phyloP scores from a whole-genome alignment of 208 protist species.

The Leishmania gerbilli region DNA sequence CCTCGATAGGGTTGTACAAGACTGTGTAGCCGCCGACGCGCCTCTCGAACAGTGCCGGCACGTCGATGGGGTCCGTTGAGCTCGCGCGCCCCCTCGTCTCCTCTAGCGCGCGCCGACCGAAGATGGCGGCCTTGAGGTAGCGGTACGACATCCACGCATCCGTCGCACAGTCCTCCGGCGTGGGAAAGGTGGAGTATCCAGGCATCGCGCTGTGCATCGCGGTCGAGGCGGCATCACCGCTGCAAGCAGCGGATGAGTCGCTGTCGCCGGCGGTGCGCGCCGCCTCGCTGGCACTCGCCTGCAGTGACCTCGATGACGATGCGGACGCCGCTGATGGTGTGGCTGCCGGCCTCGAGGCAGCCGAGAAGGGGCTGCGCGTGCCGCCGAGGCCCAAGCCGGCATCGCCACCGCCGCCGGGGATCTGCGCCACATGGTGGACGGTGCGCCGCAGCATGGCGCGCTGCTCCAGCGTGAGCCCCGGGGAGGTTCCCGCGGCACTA shows the following conservation, averaged over 20 bases:
- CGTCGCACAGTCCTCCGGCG: slow-evolving; percentile 34
- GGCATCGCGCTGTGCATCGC: slow-evolving; percentile 12
- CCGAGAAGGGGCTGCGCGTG: slow-evolving; percentile 3
- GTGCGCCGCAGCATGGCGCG: slow-evolving; percentile 20
- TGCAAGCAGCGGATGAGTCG: background rate
- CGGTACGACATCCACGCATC: slow-evolving; percentile 22
- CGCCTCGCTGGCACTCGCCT: background rate
- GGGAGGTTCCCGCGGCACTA: slow-evolving; percentile 3
- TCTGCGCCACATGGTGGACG: slow-evolving; percentile 15
- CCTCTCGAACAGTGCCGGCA: slow-evolving; percentile 29
- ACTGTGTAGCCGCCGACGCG: slow-evolving; percentile 68
- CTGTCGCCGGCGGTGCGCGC: background rate
- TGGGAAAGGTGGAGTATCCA: slow-evolving; percentile 42
- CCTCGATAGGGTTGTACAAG: slow-evolving; percentile 84
- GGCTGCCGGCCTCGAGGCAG: slow-evolving; percentile 1
- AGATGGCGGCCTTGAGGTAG: slow-evolving; percentile 39
- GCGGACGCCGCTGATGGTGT: background rate
- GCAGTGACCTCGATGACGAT: background rate
- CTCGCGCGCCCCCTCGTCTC: slow-evolving; percentile 9
- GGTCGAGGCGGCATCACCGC: background rate
- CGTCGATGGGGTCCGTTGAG: slow-evolving; percentile 13
- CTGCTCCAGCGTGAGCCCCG: slow-evolving; percentile 24
- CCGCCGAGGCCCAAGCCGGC: slow-evolving; percentile 16
- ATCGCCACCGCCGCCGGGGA: slow-evolving; percentile 13
- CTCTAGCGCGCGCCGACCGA: slow-evolving; percentile 22